phyloP scores from a whole-genome alignment of 2,329 filamentous ascomycete genomes.

The Cladosporium sp. region DNA sequence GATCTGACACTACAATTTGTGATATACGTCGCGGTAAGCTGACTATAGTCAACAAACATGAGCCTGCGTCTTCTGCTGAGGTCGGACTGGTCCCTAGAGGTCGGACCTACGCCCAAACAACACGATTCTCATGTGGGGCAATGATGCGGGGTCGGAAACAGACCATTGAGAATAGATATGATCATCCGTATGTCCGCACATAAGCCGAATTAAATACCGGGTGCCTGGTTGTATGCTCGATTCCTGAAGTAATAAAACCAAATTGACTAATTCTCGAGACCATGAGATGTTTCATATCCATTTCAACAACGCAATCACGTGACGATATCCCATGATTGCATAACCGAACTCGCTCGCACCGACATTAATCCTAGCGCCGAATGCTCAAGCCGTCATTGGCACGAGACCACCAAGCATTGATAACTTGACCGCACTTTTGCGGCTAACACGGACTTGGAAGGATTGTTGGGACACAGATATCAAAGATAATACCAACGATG shows the following conservation, averaged over 20 bases:
- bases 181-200: background rate
- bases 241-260: background rate
- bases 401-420: constrained; percentile 4
- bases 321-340: background rate
- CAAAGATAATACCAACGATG: background rate
- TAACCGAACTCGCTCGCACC: constrained; percentile 1
- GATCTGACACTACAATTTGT: background rate
- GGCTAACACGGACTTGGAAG: constrained; percentile 2
- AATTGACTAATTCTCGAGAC: background rate
- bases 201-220: background rate
- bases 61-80: background rate
- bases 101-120: background rate
- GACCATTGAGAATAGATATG: background rate
- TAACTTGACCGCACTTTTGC: background rate
- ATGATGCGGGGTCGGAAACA: constrained; percentile 1
- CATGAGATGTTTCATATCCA: background rate
- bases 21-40: background rate
- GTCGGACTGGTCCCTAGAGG: background rate
- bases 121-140: background rate
- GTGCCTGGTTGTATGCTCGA: background rate
- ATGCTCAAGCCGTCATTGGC: background rate
- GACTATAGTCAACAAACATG: background rate
- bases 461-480: background rate
- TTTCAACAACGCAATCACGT: background rate
- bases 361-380: constrained; percentile 14